A percentile compares a stretch with the other conserved stretches of the same genome.
phyloP scores from a whole-genome alignment of 768 basidiomycete genomes.

The Lactifluus subvellereus region DNA sequence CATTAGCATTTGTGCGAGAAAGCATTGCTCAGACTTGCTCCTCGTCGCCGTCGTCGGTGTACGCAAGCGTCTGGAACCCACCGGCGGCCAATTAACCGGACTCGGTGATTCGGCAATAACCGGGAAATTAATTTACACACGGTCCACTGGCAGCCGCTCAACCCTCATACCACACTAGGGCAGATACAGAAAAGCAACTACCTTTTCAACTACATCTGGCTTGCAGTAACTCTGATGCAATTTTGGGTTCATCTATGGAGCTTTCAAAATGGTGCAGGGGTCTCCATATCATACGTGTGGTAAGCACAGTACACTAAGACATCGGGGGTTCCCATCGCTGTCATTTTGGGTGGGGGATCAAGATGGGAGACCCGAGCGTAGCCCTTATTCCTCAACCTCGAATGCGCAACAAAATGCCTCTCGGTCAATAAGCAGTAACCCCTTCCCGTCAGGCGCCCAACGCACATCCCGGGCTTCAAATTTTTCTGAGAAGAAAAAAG shows the following conservation, averaged over 20 bases:
- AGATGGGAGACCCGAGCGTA: background rate
- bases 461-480: conserved; percentile 64
- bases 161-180: too few relatives aligned
- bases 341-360: background rate
- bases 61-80: background rate
- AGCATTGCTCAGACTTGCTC: conserved; percentile 20
- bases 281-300: too few relatives aligned
- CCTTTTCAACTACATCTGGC: too few relatives aligned
- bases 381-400: conserved; percentile 21
- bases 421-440: conserved; percentile 66
- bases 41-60: conserved; percentile 9
- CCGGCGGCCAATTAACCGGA: background rate
- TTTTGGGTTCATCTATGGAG: too few relatives aligned
- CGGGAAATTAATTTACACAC: background rate
- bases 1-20: conserved; percentile 17
- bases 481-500: conserved; percentile 41
- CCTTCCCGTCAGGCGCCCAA: conserved; percentile 88
- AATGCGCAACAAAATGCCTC: conserved; percentile 59
- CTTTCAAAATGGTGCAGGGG: too few relatives aligned
- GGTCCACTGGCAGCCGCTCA: too few relatives aligned
- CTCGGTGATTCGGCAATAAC: conserved; percentile 17
- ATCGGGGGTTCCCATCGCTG: too few relatives aligned
- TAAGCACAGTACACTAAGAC: too few relatives aligned
- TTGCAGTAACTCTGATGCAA: too few relatives aligned
- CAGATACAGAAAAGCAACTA: too few relatives aligned